Base-by-base conservation (phyloP, 345 rosid genomes). In the Ailanthus altissimus region DNA sequence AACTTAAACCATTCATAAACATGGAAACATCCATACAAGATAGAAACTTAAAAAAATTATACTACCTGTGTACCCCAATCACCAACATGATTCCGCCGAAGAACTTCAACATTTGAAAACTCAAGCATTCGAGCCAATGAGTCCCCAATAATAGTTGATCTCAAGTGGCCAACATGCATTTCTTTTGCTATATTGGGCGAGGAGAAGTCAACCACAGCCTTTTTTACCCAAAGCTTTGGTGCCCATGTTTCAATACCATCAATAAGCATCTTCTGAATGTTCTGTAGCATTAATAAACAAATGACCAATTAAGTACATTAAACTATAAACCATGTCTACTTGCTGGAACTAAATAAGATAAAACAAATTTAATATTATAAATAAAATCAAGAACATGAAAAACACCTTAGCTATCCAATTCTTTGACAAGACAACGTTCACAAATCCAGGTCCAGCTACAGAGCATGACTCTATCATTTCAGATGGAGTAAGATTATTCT, bases 41-140 rank as follows among this genome's bases (percentile, higher is more conserved):
- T 32, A 67, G 25, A 13, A 5, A 67, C 20, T 49, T 21, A 38
- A 46, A 70, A 67, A 45, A 76, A 78, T 23, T 58, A 62, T n/a
- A 79, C 60, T 80, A 95, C 99, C 97, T 96, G 99, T 73, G 99
- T 96, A 67, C 99, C 99, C 99, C 99, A 96, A 66, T 96, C 99
- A 78, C 99, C 99, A 84, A 95, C 99, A 89, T 95, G 99, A 85
- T 95, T 95, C 72, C 99, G 86, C 25, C 99, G 92, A 50, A 96
- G 92, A 79, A 96, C 98, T 54, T 92, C 91, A 78, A 91, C 97
- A 10, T 92, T 87, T 6, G 99, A 93, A 84, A 80, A 96, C 79
- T 96, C 97, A 73, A 96, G 97, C 94, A 96, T 89, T 49, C 97
- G 94, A 26, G 99, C 93, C 74, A 96, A 76, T 0, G 99, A 89